Percentiles rank a stretch among this genome's conserved stretches.
Evolutionary conservation across 2,329 filamentous ascomycete species (phyloP).

Genomic region (Mycosphaerelloides madeirae): DNA sequence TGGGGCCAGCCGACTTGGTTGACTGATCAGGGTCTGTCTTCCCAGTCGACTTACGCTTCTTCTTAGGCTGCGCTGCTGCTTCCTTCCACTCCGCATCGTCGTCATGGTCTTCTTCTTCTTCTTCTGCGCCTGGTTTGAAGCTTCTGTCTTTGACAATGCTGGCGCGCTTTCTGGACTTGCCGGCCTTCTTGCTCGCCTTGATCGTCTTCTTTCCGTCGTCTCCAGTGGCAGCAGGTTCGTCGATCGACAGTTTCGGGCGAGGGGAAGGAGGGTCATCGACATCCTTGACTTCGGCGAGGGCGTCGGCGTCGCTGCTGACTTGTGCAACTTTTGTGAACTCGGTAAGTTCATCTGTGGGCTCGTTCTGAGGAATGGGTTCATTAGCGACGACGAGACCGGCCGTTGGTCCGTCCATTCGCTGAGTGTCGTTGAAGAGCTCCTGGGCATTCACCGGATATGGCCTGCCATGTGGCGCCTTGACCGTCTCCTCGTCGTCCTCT

Average conservation of each 20-base stretch:
- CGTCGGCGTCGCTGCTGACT: background rate
- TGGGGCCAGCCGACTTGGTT: conserved; percentile 7
- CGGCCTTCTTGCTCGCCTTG: conserved; percentile 21
- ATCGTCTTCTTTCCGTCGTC: conserved; percentile 23
- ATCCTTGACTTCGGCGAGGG: background rate
- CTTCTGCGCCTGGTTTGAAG: conserved; percentile 5
- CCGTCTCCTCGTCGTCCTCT: conserved; percentile 14
- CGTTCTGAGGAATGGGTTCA: background rate
- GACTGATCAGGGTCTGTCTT: conserved; percentile 12
- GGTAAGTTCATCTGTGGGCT: background rate
- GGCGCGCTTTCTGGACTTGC: conserved; percentile 11
- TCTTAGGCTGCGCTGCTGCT: conserved; percentile 22
- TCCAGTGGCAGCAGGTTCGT: background rate
- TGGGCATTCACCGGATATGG: conserved; percentile 21
- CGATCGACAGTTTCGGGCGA: conserved; percentile 2
- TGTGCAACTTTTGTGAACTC: background rate
- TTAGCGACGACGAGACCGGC: background rate
- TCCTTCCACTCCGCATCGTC: conserved; percentile 25
- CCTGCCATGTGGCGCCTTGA: conserved; percentile 15
- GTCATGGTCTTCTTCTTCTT: too few relatives aligned
- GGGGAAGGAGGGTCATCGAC: background rate
- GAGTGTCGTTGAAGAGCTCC: conserved; percentile 21
- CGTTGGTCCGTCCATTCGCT: conserved; percentile 3
- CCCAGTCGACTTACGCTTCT: conserved; percentile 30
- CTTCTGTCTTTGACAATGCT: background rate